Percentiles rank a stretch among this genome's conserved stretches.
Conservation (phyloP, 345 rosid genomes). For the Erucastrum elatum region DNA sequence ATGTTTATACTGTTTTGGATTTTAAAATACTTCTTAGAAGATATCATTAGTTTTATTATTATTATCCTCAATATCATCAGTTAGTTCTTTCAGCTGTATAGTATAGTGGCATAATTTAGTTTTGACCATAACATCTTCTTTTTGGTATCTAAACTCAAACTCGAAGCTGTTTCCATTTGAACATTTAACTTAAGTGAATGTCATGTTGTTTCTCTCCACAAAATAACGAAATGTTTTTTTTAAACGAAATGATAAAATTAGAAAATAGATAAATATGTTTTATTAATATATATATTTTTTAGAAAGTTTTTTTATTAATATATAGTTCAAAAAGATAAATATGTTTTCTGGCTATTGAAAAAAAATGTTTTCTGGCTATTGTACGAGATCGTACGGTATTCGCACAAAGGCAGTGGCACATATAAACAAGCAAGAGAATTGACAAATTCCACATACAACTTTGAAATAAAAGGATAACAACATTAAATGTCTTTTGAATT, state of each 20-base stretch:
- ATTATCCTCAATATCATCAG: background rate
- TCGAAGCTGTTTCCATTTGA: background rate
- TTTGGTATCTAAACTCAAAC: background rate
- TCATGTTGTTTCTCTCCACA: background rate
- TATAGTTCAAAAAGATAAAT: slow-evolving; percentile 12
- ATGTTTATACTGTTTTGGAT: background rate
- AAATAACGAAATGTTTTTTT: no score
- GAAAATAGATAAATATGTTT: no score
- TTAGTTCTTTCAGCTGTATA: background rate
- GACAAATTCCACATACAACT: slow-evolving; percentile 5
- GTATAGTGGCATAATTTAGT: background rate
- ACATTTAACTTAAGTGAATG: background rate
- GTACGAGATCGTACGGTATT: slow-evolving; percentile 38
- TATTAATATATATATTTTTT: no score
- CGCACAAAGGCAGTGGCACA: slow-evolving; percentile 18
- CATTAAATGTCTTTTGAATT: slow-evolving; percentile 37
- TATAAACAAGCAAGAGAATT: slow-evolving; percentile 16
- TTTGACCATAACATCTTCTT: background rate
- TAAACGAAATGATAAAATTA: no score
- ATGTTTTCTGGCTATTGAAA: slow-evolving; percentile 24
- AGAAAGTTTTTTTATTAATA: background rate
- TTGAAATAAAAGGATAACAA: slow-evolving; percentile 9
- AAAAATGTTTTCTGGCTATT: slow-evolving; percentile 27
- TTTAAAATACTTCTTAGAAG: background rate
- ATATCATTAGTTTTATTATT: background rate